A percentile compares a stretch with the other conserved stretches of the same genome.
phyloP scores from a whole-genome alignment of 2,329 filamentous ascomycete genomes.

The Aspergillus pseudonomiae region DNA sequence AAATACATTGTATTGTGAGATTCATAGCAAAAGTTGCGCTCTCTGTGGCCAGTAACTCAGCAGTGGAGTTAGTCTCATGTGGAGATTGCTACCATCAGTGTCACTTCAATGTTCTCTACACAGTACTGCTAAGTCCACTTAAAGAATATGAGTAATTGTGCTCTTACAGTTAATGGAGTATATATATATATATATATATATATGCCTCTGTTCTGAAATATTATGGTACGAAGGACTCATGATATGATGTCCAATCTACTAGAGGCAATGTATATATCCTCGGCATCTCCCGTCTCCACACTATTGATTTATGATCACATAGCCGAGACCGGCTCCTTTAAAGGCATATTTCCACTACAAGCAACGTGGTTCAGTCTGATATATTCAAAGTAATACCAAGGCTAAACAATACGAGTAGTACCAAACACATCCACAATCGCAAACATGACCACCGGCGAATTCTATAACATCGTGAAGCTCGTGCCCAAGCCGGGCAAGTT shows the following conservation, averaged over 20 bases:
- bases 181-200: no score
- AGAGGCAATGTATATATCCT: constrained; percentile 3
- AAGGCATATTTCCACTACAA: neutral
- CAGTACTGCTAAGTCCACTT: neutral
- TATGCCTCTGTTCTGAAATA: no score
- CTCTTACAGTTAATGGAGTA: no score
- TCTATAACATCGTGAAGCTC: constrained; percentile 26
- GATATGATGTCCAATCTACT: neutral
- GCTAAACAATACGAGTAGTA: neutral
- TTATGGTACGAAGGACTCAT: neutral
- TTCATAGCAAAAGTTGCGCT: no score
- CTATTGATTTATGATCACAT: neutral
- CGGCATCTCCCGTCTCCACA: constrained; percentile 13
- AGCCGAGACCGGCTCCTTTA: neutral
- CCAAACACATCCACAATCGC: neutral
- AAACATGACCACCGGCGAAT: constrained; percentile 16
- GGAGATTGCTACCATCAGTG: neutral
- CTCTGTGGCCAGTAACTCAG: neutral
- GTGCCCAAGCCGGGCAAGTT: constrained; percentile 24
- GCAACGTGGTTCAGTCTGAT: neutral
- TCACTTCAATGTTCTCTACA: neutral
- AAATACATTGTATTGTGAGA: no score
- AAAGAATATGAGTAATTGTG: no score
- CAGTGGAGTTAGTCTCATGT: neutral
- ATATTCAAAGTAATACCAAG: neutral